Evolutionary conservation across 2,329 filamentous ascomycete species (phyloP).

Genomic region (Cylindrodendrum hubeiense): DNA sequence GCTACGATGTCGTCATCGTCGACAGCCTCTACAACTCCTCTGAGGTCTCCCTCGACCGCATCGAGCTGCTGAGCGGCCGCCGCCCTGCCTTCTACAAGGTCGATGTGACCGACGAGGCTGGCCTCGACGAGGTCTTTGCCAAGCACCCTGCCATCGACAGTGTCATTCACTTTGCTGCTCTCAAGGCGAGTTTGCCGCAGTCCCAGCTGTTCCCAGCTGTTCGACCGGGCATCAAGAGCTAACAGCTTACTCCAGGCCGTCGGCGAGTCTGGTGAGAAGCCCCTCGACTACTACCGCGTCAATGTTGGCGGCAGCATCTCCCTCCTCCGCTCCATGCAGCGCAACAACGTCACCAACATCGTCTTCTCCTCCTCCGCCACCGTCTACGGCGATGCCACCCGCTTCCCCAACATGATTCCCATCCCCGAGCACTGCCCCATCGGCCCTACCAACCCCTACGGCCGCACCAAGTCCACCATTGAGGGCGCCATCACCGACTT

Average conservation of each 20-base stretch:
- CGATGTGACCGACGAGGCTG: constrained; percentile 89
- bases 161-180: constrained; percentile 97
- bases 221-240: constrained; percentile 1
- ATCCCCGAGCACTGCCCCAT: constrained; percentile 98
- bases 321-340: constrained; percentile 87
- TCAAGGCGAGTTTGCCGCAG: constrained; percentile 76
- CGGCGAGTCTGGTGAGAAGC: constrained; percentile 92
- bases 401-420: constrained; percentile 97
- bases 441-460: constrained; percentile 97
- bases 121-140: constrained; percentile 86
- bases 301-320: constrained; percentile 94
- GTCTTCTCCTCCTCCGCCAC: constrained; percentile 99
- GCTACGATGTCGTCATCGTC: constrained; percentile 95
- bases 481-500: constrained; percentile 94
- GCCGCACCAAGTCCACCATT: constrained; percentile 93
- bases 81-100: constrained; percentile 85
- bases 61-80: constrained; percentile 93
- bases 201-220: neutral
- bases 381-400: constrained; percentile 97
- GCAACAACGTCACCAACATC: constrained; percentile 93
- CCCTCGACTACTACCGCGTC: constrained; percentile 97
- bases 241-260: constrained; percentile 75
- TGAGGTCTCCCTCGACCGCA: constrained; percentile 90
- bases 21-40: constrained; percentile 99
- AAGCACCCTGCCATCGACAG: constrained; percentile 95